Percentiles rank a stretch among this genome's conserved stretches.
Evolutionary conservation across 2,329 filamentous ascomycete species (phyloP).

Genomic region (Sporothrix euskadiensis): DNA sequence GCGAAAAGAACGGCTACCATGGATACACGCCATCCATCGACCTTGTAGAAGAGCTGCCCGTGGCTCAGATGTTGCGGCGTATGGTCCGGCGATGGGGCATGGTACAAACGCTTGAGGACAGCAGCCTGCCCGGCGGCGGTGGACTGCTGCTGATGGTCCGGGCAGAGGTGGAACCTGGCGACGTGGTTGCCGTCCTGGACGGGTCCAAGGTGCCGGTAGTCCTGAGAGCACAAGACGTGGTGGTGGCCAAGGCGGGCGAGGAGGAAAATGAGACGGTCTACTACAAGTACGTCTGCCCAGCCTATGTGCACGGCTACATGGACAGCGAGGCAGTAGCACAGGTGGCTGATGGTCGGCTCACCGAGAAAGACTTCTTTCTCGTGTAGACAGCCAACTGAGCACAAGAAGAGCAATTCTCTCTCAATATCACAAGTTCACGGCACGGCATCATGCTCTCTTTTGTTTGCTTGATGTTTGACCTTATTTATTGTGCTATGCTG

Average conservation of each 20-base stretch:
- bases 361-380: constrained; percentile 11
- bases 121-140: neutral
- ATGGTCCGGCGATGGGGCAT: constrained; percentile 24
- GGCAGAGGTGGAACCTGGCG: constrained; percentile 11
- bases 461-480: neutral
- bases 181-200: constrained; percentile 27
- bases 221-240: constrained; percentile 13
- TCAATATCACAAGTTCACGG: neutral
- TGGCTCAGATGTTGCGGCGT: neutral
- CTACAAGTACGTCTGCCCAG: constrained; percentile 24
- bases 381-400: neutral
- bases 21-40: neutral
- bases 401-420: neutral
- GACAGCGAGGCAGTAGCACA: constrained; percentile 31
- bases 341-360: constrained; percentile 4
- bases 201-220: constrained; percentile 28
- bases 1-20: neutral
- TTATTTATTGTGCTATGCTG: constrained; percentile 16
- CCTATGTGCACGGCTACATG: constrained; percentile 36
- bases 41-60: neutral
- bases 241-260: neutral
- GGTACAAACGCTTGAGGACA: neutral
- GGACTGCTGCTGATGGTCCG: constrained; percentile 24
- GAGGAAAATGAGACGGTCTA: neutral
- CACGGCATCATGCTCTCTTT: neutral